Conservation (phyloP, 371 early-diverging fungal genomes). For the Zancudomyces culisetae region DNA sequence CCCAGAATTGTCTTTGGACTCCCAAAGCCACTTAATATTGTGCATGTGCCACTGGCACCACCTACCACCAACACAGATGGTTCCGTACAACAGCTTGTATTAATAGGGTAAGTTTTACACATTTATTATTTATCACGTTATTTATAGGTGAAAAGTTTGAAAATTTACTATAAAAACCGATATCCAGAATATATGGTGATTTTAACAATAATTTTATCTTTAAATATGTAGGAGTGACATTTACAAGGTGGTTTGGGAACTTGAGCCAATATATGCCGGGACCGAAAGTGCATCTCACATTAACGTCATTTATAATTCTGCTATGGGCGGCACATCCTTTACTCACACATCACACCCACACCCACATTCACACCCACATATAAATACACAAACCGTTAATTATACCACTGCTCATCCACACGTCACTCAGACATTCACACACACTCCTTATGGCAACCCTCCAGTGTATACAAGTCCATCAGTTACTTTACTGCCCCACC, state of each 20-base stretch:
- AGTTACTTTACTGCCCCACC: background rate
- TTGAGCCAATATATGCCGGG: background rate
- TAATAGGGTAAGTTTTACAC: background rate
- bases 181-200: background rate
- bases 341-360: background rate
- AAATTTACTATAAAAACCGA: background rate
- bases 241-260: slow-evolving; percentile 1
- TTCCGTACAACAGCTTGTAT: background rate
- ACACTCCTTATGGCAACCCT: too few relatives aligned
- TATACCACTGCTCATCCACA: background rate
- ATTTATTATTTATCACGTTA: background rate
- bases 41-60: background rate
- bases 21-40: background rate
- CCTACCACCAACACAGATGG: background rate
- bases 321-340: too few relatives aligned
- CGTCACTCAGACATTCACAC: background rate
- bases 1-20: background rate
- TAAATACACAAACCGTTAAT: background rate
- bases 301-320: background rate
- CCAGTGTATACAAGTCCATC: background rate
- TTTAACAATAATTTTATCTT: background rate
- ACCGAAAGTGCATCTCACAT: background rate
- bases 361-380: background rate
- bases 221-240: background rate
- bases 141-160: background rate